Conservation (phyloP, 2,329 filamentous ascomycete genomes). For the Diaporthe sp. region DNA sequence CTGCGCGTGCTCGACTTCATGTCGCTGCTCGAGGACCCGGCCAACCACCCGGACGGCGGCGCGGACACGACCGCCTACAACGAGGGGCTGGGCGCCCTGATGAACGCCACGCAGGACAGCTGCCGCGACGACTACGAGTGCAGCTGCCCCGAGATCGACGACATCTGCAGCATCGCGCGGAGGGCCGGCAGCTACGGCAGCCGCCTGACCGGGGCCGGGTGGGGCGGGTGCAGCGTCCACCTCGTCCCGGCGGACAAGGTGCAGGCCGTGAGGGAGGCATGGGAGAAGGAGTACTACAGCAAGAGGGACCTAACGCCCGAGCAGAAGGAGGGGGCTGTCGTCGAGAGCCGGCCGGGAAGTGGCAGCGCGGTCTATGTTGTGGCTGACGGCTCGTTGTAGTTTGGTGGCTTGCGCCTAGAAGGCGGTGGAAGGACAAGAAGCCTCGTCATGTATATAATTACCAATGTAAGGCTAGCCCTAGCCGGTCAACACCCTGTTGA, state of each 20-base stretch:
- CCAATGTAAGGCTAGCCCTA: conserved; percentile 20
- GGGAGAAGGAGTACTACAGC: conserved; percentile 86
- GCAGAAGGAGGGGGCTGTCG: conserved; percentile 83
- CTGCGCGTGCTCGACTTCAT: conserved; percentile 88
- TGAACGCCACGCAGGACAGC: conserved; percentile 91
- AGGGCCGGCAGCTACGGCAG: conserved; percentile 86
- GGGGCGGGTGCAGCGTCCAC: conserved; percentile 97
- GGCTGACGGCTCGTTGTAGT: conserved; percentile 45
- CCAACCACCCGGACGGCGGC: conserved; percentile 53
- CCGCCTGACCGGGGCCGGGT: conserved; percentile 91
- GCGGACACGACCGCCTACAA: conserved; percentile 75
- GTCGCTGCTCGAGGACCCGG: conserved; percentile 75
- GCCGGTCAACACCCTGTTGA: conserved; percentile 11
- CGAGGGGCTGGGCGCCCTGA: conserved; percentile 79
- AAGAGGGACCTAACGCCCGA: conserved; percentile 76
- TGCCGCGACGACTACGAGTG: conserved; percentile 92
- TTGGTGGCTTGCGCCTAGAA: not conserved
- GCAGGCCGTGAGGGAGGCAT: conserved; percentile 80
- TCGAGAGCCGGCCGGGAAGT: conserved; percentile 89
- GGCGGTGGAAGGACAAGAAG: not conserved
- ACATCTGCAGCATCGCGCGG: conserved; percentile 85
- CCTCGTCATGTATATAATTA: not conserved
- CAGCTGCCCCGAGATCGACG: conserved; percentile 92
- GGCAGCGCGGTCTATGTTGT: conserved; percentile 72
- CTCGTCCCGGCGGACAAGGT: conserved; percentile 89